Percentiles rank a stretch among this genome's conserved stretches.
Evolutionary conservation across 495 filamentous ascomycete genomes (phyloP).

Genomic region (Talaromyces wortmannii): DNA sequence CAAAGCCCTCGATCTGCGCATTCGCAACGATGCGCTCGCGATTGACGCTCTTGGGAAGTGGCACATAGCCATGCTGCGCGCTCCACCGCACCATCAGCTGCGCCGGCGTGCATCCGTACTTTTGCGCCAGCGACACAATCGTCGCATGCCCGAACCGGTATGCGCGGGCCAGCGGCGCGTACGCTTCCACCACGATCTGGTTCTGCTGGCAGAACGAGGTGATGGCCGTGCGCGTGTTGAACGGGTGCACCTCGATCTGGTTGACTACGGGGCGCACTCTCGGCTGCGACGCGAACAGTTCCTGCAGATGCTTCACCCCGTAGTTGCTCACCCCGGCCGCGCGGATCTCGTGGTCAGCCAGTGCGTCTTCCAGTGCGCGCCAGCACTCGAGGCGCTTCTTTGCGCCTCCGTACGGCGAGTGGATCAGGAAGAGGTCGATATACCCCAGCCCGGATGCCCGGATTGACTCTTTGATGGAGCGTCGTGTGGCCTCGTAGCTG

Average conservation of each 20-base stretch:
- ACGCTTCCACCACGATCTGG: slow-evolving; percentile 56
- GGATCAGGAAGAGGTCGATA: slow-evolving; percentile 45
- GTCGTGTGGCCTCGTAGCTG: slow-evolving; percentile 44
- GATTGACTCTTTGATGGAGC: slow-evolving; percentile 41
- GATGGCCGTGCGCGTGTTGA: slow-evolving; percentile 55
- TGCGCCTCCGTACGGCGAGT: slow-evolving; percentile 58
- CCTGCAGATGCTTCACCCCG: slow-evolving; percentile 59
- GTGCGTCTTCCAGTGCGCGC: slow-evolving; percentile 60
- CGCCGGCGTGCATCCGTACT: slow-evolving; percentile 52
- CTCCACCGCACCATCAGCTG: slow-evolving; percentile 63
- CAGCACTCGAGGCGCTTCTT: slow-evolving; percentile 53
- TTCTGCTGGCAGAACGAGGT: slow-evolving; percentile 45
- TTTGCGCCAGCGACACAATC: slow-evolving; percentile 42
- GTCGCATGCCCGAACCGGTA: slow-evolving; percentile 47
- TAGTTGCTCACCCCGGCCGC: slow-evolving; percentile 62
- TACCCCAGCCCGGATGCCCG: slow-evolving; percentile 41
- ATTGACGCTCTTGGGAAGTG: slow-evolving; percentile 69
- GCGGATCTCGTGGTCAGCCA: slow-evolving; percentile 50
- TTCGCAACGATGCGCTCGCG: slow-evolving; percentile 55
- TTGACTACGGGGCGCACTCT: slow-evolving; percentile 51
- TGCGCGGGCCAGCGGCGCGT: slow-evolving; percentile 54
- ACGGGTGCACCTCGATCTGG: slow-evolving; percentile 66
- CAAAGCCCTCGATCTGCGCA: slow-evolving; percentile 51
- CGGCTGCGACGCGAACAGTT: slow-evolving; percentile 50
- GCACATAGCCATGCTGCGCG: slow-evolving; percentile 51